Evolutionary conservation across 176 grass and related monocot species (phyloP), one percentile per base, ranked within the genome.

Genomic region (Oryza rufipogon): DNA sequence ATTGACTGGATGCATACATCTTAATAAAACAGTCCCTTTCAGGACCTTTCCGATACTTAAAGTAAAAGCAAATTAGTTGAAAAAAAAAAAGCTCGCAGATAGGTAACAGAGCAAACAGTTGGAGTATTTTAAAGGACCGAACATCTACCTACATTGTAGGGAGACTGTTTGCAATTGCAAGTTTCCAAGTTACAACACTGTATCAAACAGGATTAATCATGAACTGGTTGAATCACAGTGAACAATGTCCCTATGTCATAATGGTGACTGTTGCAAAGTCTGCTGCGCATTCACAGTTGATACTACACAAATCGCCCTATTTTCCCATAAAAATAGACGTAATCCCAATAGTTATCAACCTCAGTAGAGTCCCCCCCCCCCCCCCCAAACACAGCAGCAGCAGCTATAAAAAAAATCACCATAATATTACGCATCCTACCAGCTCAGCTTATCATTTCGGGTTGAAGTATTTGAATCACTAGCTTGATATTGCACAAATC

Each of bases 21-120:
- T 20, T 48, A 63, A 26, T 36, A 38, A 22, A 76, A 71, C 17
- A 80, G 12, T 11, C 5, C 72, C 42, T 63, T 39, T 7, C 41
- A n/a, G 25, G 7, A 33, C 13, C 15, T 48, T 74, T 44, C 68
- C 46, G 39, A 71, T 45, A 70, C 38, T 74, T 74, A 4, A 47
- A 13, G 7, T 11, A 68, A 51, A 90, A 90, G 48, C 20, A 63
- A 86, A 3, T 69, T 74, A 54, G 19, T 69, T 83, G 61, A 38
- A 36, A 16, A 19, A 19, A 19, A 76, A 19, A 64, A 46, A 44
- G 3, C 1, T 38, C 39, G 39, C 56, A 58, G 48, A 68, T 6
- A 39, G 25, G 48, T 46, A 13, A 11, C 19, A 7, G 38, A 23
- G 0, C 3, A 11, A 48, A 61, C 16, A 48, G 46, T 73, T 11